Evolutionary conservation across 345 rosid genomes (phyloP).

Genomic region (Lepidium sativum): DNA sequence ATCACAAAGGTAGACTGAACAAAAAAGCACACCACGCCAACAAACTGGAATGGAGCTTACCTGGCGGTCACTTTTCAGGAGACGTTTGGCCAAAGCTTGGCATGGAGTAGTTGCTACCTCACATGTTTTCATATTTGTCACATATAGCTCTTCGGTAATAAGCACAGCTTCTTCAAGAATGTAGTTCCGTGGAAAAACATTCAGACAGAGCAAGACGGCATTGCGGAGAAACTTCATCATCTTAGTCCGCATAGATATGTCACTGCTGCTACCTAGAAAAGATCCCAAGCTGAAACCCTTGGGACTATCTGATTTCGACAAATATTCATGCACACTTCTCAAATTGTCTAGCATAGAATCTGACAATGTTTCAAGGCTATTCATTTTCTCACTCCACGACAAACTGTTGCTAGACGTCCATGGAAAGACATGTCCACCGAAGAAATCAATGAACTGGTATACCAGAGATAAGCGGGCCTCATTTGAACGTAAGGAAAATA

Average conservation of each 20-base stretch:
- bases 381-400: constrained; percentile 67
- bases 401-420: constrained; percentile 74
- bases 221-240: constrained; percentile 81
- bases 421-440: constrained; percentile 64
- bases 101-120: constrained; percentile 55
- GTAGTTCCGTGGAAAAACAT: constrained; percentile 76
- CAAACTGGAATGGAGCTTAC: constrained; percentile 33
- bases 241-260: constrained; percentile 38
- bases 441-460: constrained; percentile 72
- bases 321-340: constrained; percentile 36
- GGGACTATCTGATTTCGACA: constrained; percentile 28
- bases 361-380: constrained; percentile 55
- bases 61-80: constrained; percentile 88
- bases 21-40: not conserved
- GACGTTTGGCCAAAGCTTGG: constrained; percentile 74
- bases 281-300: constrained; percentile 32
- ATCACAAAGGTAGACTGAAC: not conserved
- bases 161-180: constrained; percentile 77
- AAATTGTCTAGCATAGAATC: constrained; percentile 42
- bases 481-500: constrained; percentile 63
- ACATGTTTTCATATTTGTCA: constrained; percentile 49
- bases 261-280: constrained; percentile 40
- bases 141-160: constrained; percentile 75
- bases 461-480: constrained; percentile 70
- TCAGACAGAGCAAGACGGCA: constrained; percentile 65